Evolutionary conservation across 2,329 filamentous ascomycete species (phyloP), one percentile per base, ranked within the genome.

Genomic region (Penicillium sp.): DNA sequence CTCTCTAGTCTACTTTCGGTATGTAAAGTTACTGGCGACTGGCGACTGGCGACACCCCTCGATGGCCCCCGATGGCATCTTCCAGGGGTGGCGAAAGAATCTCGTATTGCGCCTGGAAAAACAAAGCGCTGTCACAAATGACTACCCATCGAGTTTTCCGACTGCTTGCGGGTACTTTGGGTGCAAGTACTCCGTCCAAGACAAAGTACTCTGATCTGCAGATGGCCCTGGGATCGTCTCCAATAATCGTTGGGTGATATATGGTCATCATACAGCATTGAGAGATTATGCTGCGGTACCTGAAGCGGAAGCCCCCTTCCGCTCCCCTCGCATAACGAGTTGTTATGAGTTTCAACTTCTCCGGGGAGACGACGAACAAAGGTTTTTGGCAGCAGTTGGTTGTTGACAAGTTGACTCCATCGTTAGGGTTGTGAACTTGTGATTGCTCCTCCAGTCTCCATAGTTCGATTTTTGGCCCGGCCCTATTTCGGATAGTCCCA

Each of bases 401-500:
- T 33, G 30, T 33, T 10, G 12, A 33, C 30, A 33, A 33, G 22
- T 24, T 28, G 44, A 47, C 44, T 49, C 45, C 45, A 49, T 49
- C 45, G 24, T 49, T 49, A 49, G 45, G 51, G 37, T 54, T 42
- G 51, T 30, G 15, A 24, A 37, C 26, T 54, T 42, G 51, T 30
- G 15, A 24, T 54, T 38, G 13, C 35, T 28, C 13, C 49, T 30
- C 22, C 1, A 59, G 61, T 55, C 63, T 66, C 57, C 64, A 67
- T 67, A 64, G 65, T 68, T 65, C 59, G 63, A 63, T 56, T 58
- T 55, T 55, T 60, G 62, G 61, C 47, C 65, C 59, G 58, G 58
- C 62, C 66, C 62, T 61, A 65, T 63, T 64, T 61, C 61, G 61
- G 53, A 65, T 67, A 67, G 65, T 63, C 22, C 64, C 58, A 68